These are phyloP conservation scores for Vachellia collinsii DNA, from an alignment of 306 rosid species.

Conservation along the genomic window DNA sequence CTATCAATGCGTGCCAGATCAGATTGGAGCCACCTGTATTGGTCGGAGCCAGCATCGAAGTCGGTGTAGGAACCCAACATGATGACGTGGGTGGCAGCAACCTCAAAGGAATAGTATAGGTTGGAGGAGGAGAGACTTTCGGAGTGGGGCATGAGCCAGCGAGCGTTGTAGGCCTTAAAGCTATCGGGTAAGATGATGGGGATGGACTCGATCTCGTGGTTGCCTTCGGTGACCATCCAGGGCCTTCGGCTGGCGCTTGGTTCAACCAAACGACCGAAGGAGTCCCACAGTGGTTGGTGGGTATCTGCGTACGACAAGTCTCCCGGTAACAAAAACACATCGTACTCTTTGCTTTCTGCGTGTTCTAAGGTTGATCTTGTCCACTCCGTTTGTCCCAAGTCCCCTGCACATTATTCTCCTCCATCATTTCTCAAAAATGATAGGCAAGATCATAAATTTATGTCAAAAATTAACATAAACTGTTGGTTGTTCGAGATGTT, in stretches of 20 bases:
- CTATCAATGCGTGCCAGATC: constrained; percentile 58
- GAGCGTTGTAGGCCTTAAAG: constrained; percentile 61
- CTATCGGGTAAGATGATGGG: constrained; percentile 46
- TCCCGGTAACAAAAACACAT: constrained; percentile 66
- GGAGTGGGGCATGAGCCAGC: constrained; percentile 70
- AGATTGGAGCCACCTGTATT: constrained; percentile 59
- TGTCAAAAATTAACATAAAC: too few species aligned
- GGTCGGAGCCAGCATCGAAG: constrained; percentile 45
- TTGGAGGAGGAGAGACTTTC: constrained; percentile 69
- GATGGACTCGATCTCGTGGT: constrained; percentile 67
- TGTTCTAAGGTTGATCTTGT: constrained; percentile 61
- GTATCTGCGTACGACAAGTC: constrained; percentile 72
- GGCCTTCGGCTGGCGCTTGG: constrained; percentile 72
- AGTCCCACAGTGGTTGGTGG: constrained; percentile 70
- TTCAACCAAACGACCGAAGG: constrained; percentile 76
- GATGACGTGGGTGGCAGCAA: constrained; percentile 50
- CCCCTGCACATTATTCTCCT: constrained; percentile 7
- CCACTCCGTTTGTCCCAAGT: constrained; percentile 79
- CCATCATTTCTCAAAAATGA: too few species aligned
- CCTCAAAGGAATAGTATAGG: constrained; percentile 71
- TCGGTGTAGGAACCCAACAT: constrained; percentile 73
- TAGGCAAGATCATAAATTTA: not conserved
- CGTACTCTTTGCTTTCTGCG: constrained; percentile 52
- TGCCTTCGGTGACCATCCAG: constrained; percentile 82
- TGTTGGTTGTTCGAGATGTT: too few species aligned